Percentiles rank a stretch among this genome's conserved stretches.
phyloP scores from a whole-genome alignment of 2,329 filamentous ascomycete species.

The Sclerotinia glacialis region DNA sequence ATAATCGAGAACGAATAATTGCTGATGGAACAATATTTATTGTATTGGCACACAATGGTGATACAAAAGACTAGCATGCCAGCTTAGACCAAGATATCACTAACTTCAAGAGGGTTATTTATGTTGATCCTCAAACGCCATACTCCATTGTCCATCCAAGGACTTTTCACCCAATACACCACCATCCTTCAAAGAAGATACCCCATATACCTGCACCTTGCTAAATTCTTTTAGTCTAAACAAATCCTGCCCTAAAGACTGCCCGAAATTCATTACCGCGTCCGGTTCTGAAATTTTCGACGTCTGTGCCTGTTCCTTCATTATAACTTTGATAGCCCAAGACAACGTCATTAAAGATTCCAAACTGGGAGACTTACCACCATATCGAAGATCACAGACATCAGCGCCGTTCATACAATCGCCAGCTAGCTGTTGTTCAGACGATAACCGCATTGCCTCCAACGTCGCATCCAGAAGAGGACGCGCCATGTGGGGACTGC shows the following conservation, averaged over 20 bases:
- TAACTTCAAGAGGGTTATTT: constrained; percentile 9
- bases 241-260: constrained; percentile 34
- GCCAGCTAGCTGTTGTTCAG: constrained; percentile 45
- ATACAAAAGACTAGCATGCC: constrained; percentile 10
- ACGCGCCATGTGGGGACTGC: constrained; percentile 73
- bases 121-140: constrained; percentile 31
- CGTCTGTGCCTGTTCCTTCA: constrained; percentile 30
- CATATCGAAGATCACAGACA: constrained; percentile 32
- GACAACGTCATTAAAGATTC: constrained; percentile 39
- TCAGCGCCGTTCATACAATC: constrained; percentile 38
- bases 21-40: not conserved
- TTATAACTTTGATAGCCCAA: constrained; percentile 38
- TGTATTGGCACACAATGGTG: constrained; percentile 1
- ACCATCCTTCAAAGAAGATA: constrained; percentile 21
- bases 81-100: not conserved
- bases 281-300: constrained; percentile 30
- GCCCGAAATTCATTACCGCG: constrained; percentile 35
- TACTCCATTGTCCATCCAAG: constrained; percentile 33
- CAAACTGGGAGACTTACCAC: constrained; percentile 33
- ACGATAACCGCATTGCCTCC: constrained; percentile 69
- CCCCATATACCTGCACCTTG: constrained; percentile 11
- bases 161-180: constrained; percentile 34
- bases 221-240: constrained; percentile 30
- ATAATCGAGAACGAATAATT: not conserved
- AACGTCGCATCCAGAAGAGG: constrained; percentile 71